Evolutionary conservation across 116 monocot genomes (phyloP), one percentile per base, ranked within the genome.

Genomic region (Papilionanthe hybrid): DNA sequence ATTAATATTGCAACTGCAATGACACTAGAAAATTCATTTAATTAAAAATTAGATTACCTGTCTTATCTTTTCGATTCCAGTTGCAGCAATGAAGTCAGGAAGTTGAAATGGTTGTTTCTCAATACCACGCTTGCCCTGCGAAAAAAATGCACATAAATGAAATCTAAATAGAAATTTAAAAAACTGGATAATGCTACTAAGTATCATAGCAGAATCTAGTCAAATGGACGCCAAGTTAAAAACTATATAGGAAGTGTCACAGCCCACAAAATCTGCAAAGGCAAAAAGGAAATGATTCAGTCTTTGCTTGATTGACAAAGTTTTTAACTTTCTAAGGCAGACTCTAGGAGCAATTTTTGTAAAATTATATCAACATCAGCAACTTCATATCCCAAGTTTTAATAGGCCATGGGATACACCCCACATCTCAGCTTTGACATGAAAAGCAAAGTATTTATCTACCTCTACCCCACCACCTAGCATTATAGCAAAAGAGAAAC

Each of bases 41-140:
- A 20, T 13, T 7, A 44, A 43, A 22, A 43, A 18, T 49, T 13
- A 55, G 9, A 49, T 60, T 85, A 93, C 99, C 93, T 99, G 99
- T 82, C 99, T 86, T 55, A 99, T 95, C 83, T 99, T 99, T 75
- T 94, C 99, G 81, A 99, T 95, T 77, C 99, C 95, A 78, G 99
- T 99, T 32, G 99, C 99, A 81, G 99, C 95, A 88, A 99, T 99
- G 73, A 99, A 99, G 83, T 95, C 91, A 45, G 99, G 99, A 83
- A 95, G 94, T 58, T 95, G 99, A 85, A 99, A 99, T 81, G 99
- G 99, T 47, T 93, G 93, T 66, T 99, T 99, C 80, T 99, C 99
- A 78, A 99, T 99, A 78, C 99, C 95, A 77, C 95, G 91, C 68
- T 99, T 99, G 63, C 99, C 99, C 99, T 99, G 93, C 65, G n/a